Conservation (phyloP, 129 eudicot genomes). For the Escallonia herrerae region DNA sequence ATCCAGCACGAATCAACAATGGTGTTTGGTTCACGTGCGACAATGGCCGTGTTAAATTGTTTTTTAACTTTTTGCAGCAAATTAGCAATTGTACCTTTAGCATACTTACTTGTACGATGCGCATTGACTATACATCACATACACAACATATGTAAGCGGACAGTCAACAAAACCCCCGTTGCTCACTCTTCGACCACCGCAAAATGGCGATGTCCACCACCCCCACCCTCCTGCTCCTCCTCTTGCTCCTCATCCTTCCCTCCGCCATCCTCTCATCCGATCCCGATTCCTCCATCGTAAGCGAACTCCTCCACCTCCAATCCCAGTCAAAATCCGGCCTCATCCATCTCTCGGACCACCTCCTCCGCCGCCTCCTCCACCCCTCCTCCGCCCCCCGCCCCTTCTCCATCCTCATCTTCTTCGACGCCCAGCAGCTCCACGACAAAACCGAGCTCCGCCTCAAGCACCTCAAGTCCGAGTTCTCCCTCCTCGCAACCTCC, state of each 20-base stretch:
- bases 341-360: conserved; percentile 70
- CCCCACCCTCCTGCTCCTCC: neutral
- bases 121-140: too few relatives aligned
- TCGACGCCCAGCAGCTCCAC: conserved; percentile 73
- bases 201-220: conserved; percentile 31
- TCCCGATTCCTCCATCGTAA: conserved; percentile 20
- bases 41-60: too few relatives aligned
- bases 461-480: conserved; percentile 66
- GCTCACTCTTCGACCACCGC: neutral
- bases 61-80: too few relatives aligned
- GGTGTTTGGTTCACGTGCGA: too few relatives aligned
- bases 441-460: conserved; percentile 74
- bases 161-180: too few relatives aligned
- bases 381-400: conserved; percentile 54
- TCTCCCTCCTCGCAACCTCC: conserved; percentile 49
- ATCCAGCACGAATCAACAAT: too few relatives aligned
- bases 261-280: neutral
- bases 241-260: neutral
- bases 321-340: conserved; percentile 66
- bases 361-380: conserved; percentile 68
- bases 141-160: too few relatives aligned
- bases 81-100: too few relatives aligned
- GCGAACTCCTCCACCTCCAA: conserved; percentile 60
- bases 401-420: conserved; percentile 72
- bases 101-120: too few relatives aligned